Evolutionary conservation across 1,284 basidiomycete species (phyloP), one percentile per base, ranked within the genome.

Genomic region (Apiotrichum sp.): DNA sequence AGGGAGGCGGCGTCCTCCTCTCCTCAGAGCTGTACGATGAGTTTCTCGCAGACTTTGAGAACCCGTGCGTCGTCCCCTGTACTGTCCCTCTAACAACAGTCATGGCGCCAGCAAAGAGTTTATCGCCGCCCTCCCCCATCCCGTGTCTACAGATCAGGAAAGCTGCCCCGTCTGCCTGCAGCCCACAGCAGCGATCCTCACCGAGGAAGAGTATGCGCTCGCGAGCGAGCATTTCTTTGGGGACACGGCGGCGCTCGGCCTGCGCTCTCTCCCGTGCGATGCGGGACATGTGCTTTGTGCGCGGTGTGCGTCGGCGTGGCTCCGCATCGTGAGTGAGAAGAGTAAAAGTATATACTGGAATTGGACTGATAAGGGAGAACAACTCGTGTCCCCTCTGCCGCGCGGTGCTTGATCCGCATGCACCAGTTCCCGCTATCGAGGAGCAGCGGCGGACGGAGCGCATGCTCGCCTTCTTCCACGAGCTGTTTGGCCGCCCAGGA

Each of bases 171-270:
- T 64, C 13, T 64, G 62, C 50, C 55, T 64, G 35, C 56, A 62
- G 50, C 33, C 38, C 3, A 56, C 59, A 6, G 60, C 42, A 7
- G 32, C 57, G 3, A 58, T 64, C 48, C 50, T 52, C 48, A 64
- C 62, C 6, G 62, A 64, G 53, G 57, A 64, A 34, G 62, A 64
- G 53, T 65, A 64, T 42, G 62, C 62, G 14, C 62, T 59, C 22
- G 60, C 62, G 34, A 52, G 52, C 13, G 62, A 64, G 39, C 32
- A 32, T 10, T 62, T 44, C 44, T 62, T 62, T 40, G 55, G 53
- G 29, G 62, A 61, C 45, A 16, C 29, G 2, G 47, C 34, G 22
- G 54, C 55, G 29, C 56, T 64, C 13, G 62, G 62, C 7, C 47
- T 64, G 32, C 52, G 62, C 32, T 34, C 45, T 41, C 45, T 64